Evolutionary conservation across 306 rosid species (phyloP), one percentile per base, ranked within the genome.

Genomic region (Albizia julibrissin): DNA sequence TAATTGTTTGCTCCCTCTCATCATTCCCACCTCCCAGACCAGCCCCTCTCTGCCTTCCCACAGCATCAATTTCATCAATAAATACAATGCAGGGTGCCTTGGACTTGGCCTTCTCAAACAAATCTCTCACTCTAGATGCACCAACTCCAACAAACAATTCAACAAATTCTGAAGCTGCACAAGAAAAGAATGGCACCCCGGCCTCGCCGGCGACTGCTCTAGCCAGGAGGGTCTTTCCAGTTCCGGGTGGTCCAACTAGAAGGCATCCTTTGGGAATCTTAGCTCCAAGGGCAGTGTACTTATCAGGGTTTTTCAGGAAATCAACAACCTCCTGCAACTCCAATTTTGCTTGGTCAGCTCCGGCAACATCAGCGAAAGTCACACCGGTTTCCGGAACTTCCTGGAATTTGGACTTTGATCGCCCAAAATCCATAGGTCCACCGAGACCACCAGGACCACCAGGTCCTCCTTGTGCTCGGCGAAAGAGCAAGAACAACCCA

Each of bases 21-120:
- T 96, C 99, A 70, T 96, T 96, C 39, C 98, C 99, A 69, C 98
- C 99, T 27, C 99, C 99, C n/a, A 96, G 87, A 16, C 99, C 99
- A 0, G 99, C 99, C 66, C 99, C 99, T 92, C 99, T 92, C 94
- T 96, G 99, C 84, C 99, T 92, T 74, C 99, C 98, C 7, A 96
- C 98, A 0, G 98, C 98, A 75, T 96, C 99, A 64, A 96, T 96
- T 80, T 96, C 99, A 87, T 96, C 99, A 31, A 96, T 96, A 76
- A 96, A 93, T 52, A 96, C 99, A 93, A 96, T 96, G 88, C 99
- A 96, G 0, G 99, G 99, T 3, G 99, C 99, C 86, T 96, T 96
- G 11, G 93, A 88, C 85, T 96, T 96, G 0, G 99, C 99, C 89
- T 96, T 96, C 90, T 96, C 99, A 50, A 96, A 96, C 92, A 96